Evolutionary conservation across 805 yeast species (phyloP).

Genomic region (Sungouiella blattae): DNA sequence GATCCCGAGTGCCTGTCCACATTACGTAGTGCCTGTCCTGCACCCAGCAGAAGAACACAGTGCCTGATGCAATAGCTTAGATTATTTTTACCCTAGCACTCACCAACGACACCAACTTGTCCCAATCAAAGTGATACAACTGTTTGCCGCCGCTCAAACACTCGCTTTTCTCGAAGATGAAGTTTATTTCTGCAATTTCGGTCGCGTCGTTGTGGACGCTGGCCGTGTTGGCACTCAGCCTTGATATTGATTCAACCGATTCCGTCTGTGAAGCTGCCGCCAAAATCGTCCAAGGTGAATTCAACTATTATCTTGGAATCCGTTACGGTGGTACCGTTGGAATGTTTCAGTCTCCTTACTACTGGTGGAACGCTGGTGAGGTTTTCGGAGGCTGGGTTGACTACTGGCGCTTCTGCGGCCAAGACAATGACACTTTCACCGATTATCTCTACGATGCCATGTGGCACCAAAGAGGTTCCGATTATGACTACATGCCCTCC

Average conservation of each 20-base stretch:
- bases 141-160: too few relatives aligned
- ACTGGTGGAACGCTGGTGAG: slow-evolving; percentile 55
- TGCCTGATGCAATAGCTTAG: too few relatives aligned
- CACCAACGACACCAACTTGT: too few relatives aligned
- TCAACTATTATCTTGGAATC: slow-evolving; percentile 44
- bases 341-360: slow-evolving; percentile 43
- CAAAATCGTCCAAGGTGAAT: slow-evolving; percentile 33
- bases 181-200: too few relatives aligned
- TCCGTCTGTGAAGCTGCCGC: slow-evolving; percentile 42
- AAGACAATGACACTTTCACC: slow-evolving; percentile 29
- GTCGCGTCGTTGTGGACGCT: too few relatives aligned
- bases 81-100: too few relatives aligned
- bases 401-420: slow-evolving; percentile 37
- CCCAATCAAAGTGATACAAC: too few relatives aligned
- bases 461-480: slow-evolving; percentile 41
- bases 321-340: slow-evolving; percentile 45
- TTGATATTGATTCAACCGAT: slow-evolving; percentile 36
- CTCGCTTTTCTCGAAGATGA: too few relatives aligned
- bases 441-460: slow-evolving; percentile 33
- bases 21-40: too few relatives aligned
- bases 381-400: slow-evolving; percentile 47
- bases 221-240: slow-evolving; percentile 7
- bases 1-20: too few relatives aligned
- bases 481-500: slow-evolving; percentile 41
- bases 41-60: too few relatives aligned